These are phyloP conservation scores for Aspergillus hiratsukae DNA, from an alignment of 2,329 filamentous ascomycete species.

Conservation along the genomic window DNA sequence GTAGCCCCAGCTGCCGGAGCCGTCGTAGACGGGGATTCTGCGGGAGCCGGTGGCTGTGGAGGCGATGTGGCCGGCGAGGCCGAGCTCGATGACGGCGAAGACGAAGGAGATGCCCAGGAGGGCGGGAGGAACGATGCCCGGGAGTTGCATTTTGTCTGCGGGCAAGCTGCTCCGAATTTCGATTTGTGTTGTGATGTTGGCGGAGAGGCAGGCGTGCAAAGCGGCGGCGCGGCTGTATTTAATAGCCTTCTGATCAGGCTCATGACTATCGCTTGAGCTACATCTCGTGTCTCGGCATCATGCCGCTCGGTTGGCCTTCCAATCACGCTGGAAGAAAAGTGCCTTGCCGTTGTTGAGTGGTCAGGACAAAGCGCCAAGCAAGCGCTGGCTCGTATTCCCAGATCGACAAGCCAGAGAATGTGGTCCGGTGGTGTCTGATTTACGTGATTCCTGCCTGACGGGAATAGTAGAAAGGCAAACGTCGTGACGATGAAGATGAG, in stretches of 20 bases:
- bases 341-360: background rate
- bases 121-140: slow-evolving; percentile 21
- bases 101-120: slow-evolving; percentile 20
- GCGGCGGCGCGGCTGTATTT: background rate
- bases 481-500: background rate
- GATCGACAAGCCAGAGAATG: background rate
- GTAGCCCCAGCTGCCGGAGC: slow-evolving; percentile 4
- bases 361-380: background rate
- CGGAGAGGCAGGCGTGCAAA: background rate
- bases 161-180: too few relatives aligned
- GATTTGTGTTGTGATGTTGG: too few relatives aligned
- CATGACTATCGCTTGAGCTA: background rate
- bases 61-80: slow-evolving; percentile 19
- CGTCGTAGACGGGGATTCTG: background rate
- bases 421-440: background rate
- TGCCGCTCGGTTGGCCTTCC: background rate
- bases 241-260: background rate
- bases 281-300: background rate
- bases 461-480: background rate
- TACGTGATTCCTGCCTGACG: background rate
- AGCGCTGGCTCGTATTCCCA: background rate
- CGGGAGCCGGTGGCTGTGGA: slow-evolving; percentile 4
- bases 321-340: background rate
- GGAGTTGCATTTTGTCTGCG: slow-evolving; percentile 5
- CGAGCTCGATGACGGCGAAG: slow-evolving; percentile 27